A percentile compares a stretch with the other conserved stretches of the same genome.
Conservation (phyloP, 2,329 filamentous ascomycete genomes). For the Clonostachys byssicola region DNA sequence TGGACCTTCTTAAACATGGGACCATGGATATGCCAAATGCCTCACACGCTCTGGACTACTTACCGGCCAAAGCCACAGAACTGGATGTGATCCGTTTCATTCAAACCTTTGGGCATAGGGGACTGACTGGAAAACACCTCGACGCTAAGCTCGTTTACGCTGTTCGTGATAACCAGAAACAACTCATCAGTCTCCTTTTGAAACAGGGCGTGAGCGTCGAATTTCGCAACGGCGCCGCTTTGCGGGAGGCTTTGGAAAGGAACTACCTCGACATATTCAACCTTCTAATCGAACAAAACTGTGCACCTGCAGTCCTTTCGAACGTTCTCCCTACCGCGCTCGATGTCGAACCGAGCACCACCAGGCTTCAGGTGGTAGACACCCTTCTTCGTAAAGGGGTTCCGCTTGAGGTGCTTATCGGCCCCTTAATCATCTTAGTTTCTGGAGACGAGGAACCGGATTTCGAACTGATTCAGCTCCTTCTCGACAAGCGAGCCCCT, state of each 20-base stretch:
- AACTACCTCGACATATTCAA: not conserved
- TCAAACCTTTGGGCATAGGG: too few species aligned
- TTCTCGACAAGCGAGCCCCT: too few species aligned
- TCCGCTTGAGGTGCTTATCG: not conserved
- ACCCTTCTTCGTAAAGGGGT: not conserved
- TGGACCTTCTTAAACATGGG: too few species aligned
- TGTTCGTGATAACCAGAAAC: not conserved
- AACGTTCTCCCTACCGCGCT: not conserved
- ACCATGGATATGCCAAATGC: too few species aligned
- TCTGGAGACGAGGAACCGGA: too few species aligned
- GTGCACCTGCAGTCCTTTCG: too few species aligned
- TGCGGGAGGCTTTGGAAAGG: not conserved
- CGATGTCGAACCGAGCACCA: not conserved
- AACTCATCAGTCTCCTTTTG: not conserved
- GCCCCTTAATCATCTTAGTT: too few species aligned
- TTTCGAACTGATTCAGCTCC: too few species aligned
- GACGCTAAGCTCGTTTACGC: not conserved
- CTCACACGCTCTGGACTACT: too few species aligned
- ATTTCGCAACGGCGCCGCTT: not conserved
- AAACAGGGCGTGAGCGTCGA: not conserved
- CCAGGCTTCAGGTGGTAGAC: not conserved
- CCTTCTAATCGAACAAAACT: too few species aligned
- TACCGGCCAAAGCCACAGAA: too few species aligned
- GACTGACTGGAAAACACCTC: not conserved
- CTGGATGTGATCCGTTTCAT: too few species aligned